Base-by-base conservation (phyloP, 257 asterid species). In the Lycium ferocissimum region DNA sequence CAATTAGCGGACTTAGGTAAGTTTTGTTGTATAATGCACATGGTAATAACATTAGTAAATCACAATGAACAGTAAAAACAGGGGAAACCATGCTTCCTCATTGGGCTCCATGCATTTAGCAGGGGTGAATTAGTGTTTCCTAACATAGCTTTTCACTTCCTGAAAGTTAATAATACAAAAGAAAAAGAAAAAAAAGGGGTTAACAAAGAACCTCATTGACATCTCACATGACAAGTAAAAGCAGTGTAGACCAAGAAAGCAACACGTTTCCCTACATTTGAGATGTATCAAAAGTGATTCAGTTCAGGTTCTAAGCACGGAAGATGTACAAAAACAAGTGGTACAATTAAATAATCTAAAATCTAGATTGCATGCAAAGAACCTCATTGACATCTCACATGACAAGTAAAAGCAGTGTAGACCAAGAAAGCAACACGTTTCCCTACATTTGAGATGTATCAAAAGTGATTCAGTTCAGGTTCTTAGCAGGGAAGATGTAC, bases 141-240 rank as follows among this genome's bases (percentile, higher is more conserved):
- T 51, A 3, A 51, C 26, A 14, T 26, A 51, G 81, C 82, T n/a
- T 51, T 76, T 51, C 81, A 75, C 82, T 51, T 22, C 63, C 82
- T 51, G 82, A 26, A 51, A 51, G 47, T 22, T 76, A 22, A 26
- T 49, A 5, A 51, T 51, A 51, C 22, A 51, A 37, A 76, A 51
- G n/a, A n/a, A n/a, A n/a, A n/a, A n/a, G n/a, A n/a, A n/a, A n/a
- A n/a, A n/a, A n/a, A n/a, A n/a, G n/a, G 5, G 13, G 45, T 76
- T 51, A 51, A 51, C 12, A 9, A 26, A 76, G 33, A 51, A 76
- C 22, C 63, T 51, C 63, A 76, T 76, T 51, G 81, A 76, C 45
- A 22, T 22, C 45, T 49, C 62, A 75, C 20, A 49, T 51, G 22
- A 51, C 45, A 14, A 13, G n/a, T 51, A 14, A 26, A 33, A 22